Base-by-base conservation (phyloP, 2,329 filamentous ascomycete genomes). In the Cadophora gregata region DNA sequence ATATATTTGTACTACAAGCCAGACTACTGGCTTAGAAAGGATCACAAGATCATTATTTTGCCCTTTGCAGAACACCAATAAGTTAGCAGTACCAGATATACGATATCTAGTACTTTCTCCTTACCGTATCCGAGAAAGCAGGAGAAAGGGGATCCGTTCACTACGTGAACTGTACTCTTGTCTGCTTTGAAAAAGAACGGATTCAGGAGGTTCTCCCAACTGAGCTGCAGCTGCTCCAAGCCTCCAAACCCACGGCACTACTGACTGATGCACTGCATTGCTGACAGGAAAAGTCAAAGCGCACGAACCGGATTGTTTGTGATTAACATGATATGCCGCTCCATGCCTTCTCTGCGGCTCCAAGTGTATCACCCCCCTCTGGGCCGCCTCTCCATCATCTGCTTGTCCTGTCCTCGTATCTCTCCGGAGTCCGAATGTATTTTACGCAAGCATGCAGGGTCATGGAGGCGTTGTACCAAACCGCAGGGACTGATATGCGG, bases 331-430 rank as follows among this genome's bases (percentile, higher is more conserved):
- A 29, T 53, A 31, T 42, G 38, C 25, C 45, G 14, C 29, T 63
- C 63, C 59, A 66, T 67, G 65, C 65, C 59, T 53, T 55, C 58
- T 27, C 59, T 67, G 65, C 55, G 65, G 65, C 60, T 67, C 65
- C 51, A 27, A 38, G 38, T 51, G 55, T 63, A 42, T 63, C 60
- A 67, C 29, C 27, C 24, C 25, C 31, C 21, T 24, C 31, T 19
- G 36, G n/a, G n/a, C n/a, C n/a, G n/a, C n/a, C n/a, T n/a, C 25
- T 45, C 21, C n/a, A 10, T 24, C 10, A 42, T 42, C 38, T 42
- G 38, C 38, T 16, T n/a, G n/a, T n/a, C n/a, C n/a, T n/a, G n/a
- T n/a, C n/a, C n/a, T n/a, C n/a, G 38, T 16, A 16, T 42, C 38
- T 42, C 12, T 19, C 38, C 38, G 38, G 16, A 16, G 38, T 42